Evolutionary conservation across 2,329 filamentous ascomycete species (phyloP), one percentile per base, ranked within the genome.

Genomic region (Fusarium sp.): DNA sequence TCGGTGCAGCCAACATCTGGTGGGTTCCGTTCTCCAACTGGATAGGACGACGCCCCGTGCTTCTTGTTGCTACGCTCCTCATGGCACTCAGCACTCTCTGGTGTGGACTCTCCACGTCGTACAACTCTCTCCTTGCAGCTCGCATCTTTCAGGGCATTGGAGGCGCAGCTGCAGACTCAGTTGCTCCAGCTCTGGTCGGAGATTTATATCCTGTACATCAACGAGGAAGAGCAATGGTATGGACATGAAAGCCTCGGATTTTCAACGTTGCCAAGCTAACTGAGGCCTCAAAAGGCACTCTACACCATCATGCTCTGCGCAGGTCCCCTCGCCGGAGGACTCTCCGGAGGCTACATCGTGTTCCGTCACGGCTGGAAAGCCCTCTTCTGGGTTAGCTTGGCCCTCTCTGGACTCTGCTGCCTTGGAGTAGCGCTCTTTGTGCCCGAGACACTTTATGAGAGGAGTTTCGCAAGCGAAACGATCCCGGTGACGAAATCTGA

Each of bases 11-110:
- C 0, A 84, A 84, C 10, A 78, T 84, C 14, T 76, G 79, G 57
- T 82, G 82, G 78, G 83, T 84, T 1, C 83, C 83, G 0, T 31
- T 84, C 54, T 79, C 83, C 0, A 84, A 84, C 47, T 77, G 80
- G 27, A 70, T 80, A 29, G 83, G 83, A 2, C 76, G 82, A 5
- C 74, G 83, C 0, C 79, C 79, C 0, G 74, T 82, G 2, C 68
- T 85, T 0, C 68, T 84, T 2, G 11, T 75, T 0, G 79, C 81
- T 3, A 79, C 80, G 1, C 66, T 80, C 0, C 60, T 83, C 0
- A 76, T 81, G 35, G 77, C 74, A 0, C 70, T 80, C 0, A 78
- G 77, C 2, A 75, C 79, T 0, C 45, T 78, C 0, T 82, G 80
- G 79, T 77, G 78, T 16, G 81, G 74, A 0, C 70, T 81, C 0